Conservation (phyloP, 139 green algal species). For the Volvox reticuliferus region DNA sequence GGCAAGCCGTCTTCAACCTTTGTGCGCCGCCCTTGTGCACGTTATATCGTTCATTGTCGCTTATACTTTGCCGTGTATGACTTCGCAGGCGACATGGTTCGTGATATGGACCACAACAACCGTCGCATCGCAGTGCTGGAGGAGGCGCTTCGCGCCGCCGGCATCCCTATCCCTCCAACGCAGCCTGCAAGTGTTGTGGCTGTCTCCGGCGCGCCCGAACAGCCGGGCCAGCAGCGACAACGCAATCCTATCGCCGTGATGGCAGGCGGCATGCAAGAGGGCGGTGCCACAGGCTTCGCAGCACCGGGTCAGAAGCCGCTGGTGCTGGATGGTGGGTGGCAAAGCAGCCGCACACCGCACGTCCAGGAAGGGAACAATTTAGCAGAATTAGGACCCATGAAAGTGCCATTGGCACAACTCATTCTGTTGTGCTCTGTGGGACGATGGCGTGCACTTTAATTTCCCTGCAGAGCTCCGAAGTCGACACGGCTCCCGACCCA, state of each 20-base stretch:
- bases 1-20: neutral
- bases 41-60: neutral
- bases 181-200: neutral
- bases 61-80: neutral
- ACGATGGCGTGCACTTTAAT: neutral
- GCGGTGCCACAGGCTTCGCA: neutral
- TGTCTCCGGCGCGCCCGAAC: neutral
- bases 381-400: neutral
- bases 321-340: neutral
- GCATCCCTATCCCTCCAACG: neutral
- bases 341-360: neutral
- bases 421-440: neutral
- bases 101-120: constrained; percentile 11
- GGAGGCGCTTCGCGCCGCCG: neutral
- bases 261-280: neutral
- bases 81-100: constrained; percentile 3
- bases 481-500: neutral
- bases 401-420: no score
- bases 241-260: constrained; percentile 26
- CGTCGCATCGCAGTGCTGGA: neutral
- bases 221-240: neutral
- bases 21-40: neutral
- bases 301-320: neutral
- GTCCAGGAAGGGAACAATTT: neutral
- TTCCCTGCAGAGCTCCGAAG: neutral